A percentile compares a stretch with the other conserved stretches of the same genome.
phyloP scores from a whole-genome alignment of 306 rosid genomes.

The Prunus mongolica region DNA sequence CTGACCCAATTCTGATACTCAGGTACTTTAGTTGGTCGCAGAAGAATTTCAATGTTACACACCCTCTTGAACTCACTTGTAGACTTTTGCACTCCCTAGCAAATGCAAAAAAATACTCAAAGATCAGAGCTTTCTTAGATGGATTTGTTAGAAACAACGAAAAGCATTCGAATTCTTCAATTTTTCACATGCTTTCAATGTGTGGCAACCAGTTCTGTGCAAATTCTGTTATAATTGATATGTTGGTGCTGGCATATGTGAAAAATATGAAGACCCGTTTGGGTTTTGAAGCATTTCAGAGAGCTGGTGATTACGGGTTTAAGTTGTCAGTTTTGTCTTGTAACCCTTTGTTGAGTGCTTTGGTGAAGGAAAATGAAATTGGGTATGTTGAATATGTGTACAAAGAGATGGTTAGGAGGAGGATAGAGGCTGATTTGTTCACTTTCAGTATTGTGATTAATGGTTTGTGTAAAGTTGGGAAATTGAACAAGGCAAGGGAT shows the following conservation, averaged over 20 bases:
- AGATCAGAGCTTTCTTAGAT: conserved; percentile 60
- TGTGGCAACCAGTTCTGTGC: conserved; percentile 27
- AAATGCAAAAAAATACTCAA: conserved; percentile 51
- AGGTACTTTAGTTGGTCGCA: conserved; percentile 81
- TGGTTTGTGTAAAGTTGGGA: conserved; percentile 87
- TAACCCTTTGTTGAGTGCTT: conserved; percentile 62
- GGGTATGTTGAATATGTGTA: conserved; percentile 57
- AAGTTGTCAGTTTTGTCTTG: conserved; percentile 58
- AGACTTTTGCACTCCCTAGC: conserved; percentile 47
- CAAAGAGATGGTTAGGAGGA: conserved; percentile 71
- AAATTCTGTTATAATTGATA: conserved; percentile 56
- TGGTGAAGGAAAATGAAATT: conserved; percentile 56
- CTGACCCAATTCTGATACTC: conserved; percentile 53
- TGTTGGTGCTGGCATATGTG: conserved; percentile 67
- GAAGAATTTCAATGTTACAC: conserved; percentile 40
- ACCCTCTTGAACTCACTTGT: conserved; percentile 47
- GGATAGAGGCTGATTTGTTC: conserved; percentile 47
- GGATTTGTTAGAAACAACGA: conserved; percentile 47
- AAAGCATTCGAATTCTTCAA: conserved; percentile 43
- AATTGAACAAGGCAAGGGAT: conserved; percentile 70
- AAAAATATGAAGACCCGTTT: conserved; percentile 34
- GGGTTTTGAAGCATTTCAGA: conserved; percentile 67
- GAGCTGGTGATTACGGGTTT: conserved; percentile 72
- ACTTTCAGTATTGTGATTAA: conserved; percentile 45
- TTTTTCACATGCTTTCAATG: conserved; percentile 54